Evolutionary conservation across 495 filamentous ascomycete genomes (phyloP), one percentile per base, ranked within the genome.

Genomic region (Lasiosphaeria miniovina): DNA sequence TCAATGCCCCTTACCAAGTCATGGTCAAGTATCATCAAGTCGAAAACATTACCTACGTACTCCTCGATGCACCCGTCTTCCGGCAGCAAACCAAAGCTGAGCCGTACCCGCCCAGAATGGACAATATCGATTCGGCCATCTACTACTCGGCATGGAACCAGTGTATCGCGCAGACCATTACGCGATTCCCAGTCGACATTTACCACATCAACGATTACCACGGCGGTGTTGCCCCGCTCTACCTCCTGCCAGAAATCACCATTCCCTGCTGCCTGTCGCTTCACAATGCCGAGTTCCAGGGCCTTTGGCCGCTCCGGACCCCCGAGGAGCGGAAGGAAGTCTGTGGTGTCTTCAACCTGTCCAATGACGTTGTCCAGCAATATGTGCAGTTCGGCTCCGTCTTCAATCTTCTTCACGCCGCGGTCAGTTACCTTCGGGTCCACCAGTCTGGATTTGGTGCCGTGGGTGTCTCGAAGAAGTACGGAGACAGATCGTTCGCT

Each of bases 121-220:
- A 89, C 62, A 85, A 89, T 61, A 74, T 89, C 57, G 84, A 88
- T 57, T 84, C 80, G 60, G 86, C 86, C 14, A 84, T 89, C 48
- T 89, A 88, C 74, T 89, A 89, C 65, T 87, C 86, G 0, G 83
- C 86, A 0, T 89, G 86, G 86, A 89, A 89, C 55, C 82, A 85
- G 59, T 89, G 86, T 59, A 87, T 89, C 62, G 83, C 86, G 0
- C 74, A 85, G 59, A 70, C 84, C 0, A 76, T 88, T 49, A 79
- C 66, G 8, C 73, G 80, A 36, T 84, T 83, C 62, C 80, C 84
- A 1, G 75, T 88, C 45, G 86, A 90, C 63, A 65, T 91, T 17
- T 91, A 91, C 69, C 88, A 91, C 68, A 85, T 90, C 66, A 91
- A 91, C 67, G 88, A 91, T 67, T 91, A 90, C 66, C 88, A 91